Evolutionary conservation across 176 grass and related monocot genomes (phyloP).

Genomic region (Aegilops bicornis): DNA sequence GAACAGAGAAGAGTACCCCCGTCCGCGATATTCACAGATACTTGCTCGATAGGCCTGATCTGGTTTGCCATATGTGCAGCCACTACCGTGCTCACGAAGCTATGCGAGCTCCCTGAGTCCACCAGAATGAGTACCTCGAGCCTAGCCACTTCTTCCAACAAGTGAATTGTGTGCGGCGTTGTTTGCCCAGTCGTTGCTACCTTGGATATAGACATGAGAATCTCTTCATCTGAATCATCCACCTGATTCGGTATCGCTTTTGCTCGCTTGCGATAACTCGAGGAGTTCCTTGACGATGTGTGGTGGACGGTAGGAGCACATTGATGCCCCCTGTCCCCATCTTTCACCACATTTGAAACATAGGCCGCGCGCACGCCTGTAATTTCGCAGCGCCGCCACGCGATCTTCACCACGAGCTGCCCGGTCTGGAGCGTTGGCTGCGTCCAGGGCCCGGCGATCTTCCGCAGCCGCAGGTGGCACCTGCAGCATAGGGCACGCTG

Average conservation of each 20-base stretch:
- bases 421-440: too few relatives aligned
- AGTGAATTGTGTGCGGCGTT: not conserved
- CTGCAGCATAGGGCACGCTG: not conserved
- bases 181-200: not conserved
- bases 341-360: not conserved
- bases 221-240: not conserved
- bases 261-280: not conserved
- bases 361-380: not conserved
- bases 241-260: fast-evolving
- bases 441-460: not conserved
- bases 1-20: not conserved
- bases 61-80: not conserved
- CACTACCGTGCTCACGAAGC: not conserved
- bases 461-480: not conserved
- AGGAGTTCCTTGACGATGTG: not conserved
- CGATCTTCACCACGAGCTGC: not conserved
- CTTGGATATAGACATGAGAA: not conserved
- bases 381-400: not conserved
- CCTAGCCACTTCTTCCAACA: not conserved
- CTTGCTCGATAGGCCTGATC: too few relatives aligned
- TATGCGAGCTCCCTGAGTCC: not conserved
- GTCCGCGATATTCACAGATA: too few relatives aligned
- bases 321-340: not conserved
- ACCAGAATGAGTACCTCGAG: not conserved
- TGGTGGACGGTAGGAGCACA: not conserved